Evolutionary conservation across 2,329 filamentous ascomycete genomes (phyloP), one percentile per base, ranked within the genome.

Genomic region (Paramyrothecium roridum): DNA sequence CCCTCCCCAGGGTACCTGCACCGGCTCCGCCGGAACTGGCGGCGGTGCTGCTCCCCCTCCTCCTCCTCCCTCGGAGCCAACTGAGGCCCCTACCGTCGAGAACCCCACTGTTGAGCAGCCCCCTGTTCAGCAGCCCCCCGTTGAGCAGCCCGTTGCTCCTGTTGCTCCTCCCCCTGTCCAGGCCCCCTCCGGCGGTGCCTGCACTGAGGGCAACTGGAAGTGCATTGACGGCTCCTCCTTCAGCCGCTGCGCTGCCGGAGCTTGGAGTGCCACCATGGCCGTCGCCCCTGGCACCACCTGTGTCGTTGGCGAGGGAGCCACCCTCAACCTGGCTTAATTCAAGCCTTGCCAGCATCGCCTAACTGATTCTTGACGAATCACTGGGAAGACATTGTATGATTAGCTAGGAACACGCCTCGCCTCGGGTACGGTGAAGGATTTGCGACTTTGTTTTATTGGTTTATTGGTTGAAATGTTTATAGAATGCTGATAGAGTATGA

Each of bases 1-100:
- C 46, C 16, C 58, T 51, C 34, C 52, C 46, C 4, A 34, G 40
- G 8, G 59, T 57, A 1, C 58, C 56, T 48, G 46, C 46, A 43
- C 37, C 16, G 37, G 37, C 37, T 43, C 37, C n/a, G 6, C 37
- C 37, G 37, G 37, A 6, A 30, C 6, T 30, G 26, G 26, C 26
- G 26, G 26, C 26, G 26, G 26, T 10, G 26, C 26, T 30, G 26
- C 6, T 30, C 26, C 26, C 26, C 4, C 40, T 45, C 40, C 40
- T 13, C 40, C 40, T 13, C 40, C 40, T 4, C 6, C 40, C 40
- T 13, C 40, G 40, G 40, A n/a, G 17, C 40, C 40, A n/a, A 45
- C 40, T 13, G 40, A 45, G 19, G 40, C 40, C 12, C 40, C 40
- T 7, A 45, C 40, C 19, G 40, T 45, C 40, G 40, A 45, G 40